A percentile compares a stretch with the other conserved stretches of the same genome.
phyloP scores from a whole-genome alignment of 2,329 filamentous ascomycete genomes.

The Pseudogymnoascus sp. region DNA sequence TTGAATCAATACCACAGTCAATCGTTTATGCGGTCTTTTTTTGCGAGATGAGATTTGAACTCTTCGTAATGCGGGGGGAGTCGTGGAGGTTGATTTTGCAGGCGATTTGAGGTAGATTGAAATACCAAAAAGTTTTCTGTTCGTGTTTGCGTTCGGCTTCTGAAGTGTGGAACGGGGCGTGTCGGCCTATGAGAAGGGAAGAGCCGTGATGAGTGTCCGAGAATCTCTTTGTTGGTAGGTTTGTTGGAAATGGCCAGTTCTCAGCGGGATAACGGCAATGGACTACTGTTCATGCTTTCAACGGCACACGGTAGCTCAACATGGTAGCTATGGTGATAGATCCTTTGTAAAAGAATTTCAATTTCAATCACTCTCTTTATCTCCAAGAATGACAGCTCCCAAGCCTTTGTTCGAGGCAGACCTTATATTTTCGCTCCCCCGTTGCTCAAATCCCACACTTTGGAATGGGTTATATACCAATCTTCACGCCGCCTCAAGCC shows the following conservation, averaged over 20 bases:
- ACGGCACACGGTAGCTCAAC: background rate
- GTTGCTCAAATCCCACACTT: background rate
- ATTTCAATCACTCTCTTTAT: background rate
- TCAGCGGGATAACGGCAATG: background rate
- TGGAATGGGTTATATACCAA: no score
- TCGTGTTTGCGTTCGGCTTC: background rate
- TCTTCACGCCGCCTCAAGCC: no score
- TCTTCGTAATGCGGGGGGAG: background rate
- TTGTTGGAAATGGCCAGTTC: background rate
- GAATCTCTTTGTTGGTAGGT: background rate
- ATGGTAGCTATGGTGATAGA: background rate
- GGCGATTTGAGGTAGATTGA: background rate
- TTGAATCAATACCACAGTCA: background rate
- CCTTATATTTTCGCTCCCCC: background rate
- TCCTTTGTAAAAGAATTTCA: background rate
- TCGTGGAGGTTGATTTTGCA: background rate
- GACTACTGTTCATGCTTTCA: background rate
- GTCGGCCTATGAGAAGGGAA: background rate
- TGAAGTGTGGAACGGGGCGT: background rate
- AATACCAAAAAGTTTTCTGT: background rate
- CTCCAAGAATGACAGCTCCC: background rate
- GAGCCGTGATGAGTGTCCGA: background rate
- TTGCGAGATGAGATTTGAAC: background rate
- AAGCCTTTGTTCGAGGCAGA: background rate
- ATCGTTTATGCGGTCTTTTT: background rate